Base-by-base conservation (phyloP, 192 early-diverging fungal species). In the Thamnidium elegans region DNA sequence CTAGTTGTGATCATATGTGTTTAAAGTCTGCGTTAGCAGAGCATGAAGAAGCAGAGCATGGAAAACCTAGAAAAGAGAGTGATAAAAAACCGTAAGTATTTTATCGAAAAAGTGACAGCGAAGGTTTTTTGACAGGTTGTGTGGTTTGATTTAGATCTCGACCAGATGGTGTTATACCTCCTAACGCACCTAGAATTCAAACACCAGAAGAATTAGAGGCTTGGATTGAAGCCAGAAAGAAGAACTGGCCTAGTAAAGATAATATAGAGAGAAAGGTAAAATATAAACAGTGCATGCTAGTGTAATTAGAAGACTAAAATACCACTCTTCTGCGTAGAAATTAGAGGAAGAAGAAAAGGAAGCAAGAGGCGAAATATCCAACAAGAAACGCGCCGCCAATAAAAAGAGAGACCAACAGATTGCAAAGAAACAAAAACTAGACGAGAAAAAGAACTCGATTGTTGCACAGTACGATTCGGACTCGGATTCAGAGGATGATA, bases 221-320 rank as follows among this genome's bases (percentile, higher is more conserved):
- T n/a, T 95, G 91, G 91, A 93, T 94, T 32, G 87, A 79, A 23
- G 90, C 89, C 48, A 70, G 93, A 47, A 91, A 90, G 58, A 85
- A 78, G 58, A 85, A 82, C 50, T 95, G 87, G 76, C 93, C 93
- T 21, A 91, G 89, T 0, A 72, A 85, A 34, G 81, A 66, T 19
- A 94, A 90, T 70, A 76, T 92, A 11, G 69, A 58, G 21, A 65
- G 77, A 52, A 94, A 93, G 56, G 83, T 86, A 58, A 45, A 19
- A 43, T 19, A 52, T 10, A 62, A 15, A 51, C 14, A 46, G 14
- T n/a, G 36, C 20, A 47, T 10, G 23, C 46, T 8, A 23, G 43
- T 23, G 15, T 34, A 34, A 50, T 50, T 0, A 19, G 21, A 34
- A 1, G 13, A 26, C 6, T 15, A 51, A 17, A 51, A 50, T 11